phyloP scores from a whole-genome alignment of 306 rosid genomes.

The Mimosa pudica region DNA sequence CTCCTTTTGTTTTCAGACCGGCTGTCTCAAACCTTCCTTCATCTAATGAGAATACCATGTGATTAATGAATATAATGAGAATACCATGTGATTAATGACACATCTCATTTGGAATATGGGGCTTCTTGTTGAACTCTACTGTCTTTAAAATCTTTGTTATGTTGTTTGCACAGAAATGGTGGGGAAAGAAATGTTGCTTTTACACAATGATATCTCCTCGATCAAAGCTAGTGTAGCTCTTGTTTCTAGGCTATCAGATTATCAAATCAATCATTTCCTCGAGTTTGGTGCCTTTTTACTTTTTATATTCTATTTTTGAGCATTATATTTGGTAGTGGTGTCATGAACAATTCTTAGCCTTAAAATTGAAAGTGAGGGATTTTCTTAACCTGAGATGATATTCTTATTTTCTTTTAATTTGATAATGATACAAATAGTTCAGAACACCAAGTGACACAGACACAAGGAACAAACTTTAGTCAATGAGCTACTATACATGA shows the following conservation, averaged over 20 bases:
- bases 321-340: conserved; percentile 22
- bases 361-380: conserved; percentile 36
- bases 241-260: background rate
- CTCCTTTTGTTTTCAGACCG: background rate
- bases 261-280: background rate
- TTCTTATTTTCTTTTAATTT: background rate
- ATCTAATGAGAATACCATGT: too few species aligned
- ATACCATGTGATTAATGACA: too few species aligned
- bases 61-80: too few species aligned
- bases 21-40: conserved; percentile 40
- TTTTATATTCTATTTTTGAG: background rate
- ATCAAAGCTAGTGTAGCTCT: background rate
- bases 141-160: background rate
- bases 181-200: background rate
- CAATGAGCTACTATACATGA: conserved; percentile 48
- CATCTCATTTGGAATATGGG: background rate
- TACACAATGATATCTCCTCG: background rate
- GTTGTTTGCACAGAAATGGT: background rate
- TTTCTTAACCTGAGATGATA: conserved; percentile 29
- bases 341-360: conserved; percentile 34
- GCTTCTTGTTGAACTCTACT: background rate
- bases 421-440: background rate
- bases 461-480: conserved; percentile 8
- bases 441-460: conserved; percentile 17
- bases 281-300: background rate